These are phyloP conservation scores for Backusella psychrophila DNA, from an alignment of 192 early-diverging fungal species.

Conservation along the genomic window DNA sequence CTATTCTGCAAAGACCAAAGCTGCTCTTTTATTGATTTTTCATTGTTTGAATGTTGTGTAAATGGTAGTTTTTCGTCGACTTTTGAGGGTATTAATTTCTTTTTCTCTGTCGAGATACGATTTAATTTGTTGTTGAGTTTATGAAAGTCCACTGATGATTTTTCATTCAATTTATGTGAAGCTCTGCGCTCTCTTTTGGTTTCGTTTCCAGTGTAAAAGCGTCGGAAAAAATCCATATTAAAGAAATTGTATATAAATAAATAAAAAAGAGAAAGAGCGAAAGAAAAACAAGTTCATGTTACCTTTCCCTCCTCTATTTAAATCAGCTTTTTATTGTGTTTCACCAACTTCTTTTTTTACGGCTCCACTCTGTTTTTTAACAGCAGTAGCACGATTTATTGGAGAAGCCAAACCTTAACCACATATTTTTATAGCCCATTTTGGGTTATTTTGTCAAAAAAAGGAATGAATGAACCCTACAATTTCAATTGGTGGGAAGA, in stretches of 20 bases:
- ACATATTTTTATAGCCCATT: slow-evolving; percentile 3
- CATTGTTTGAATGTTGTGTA: background rate
- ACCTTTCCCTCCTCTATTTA: background rate
- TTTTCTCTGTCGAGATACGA: background rate
- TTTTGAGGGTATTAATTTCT: background rate
- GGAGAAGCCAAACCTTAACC: background rate
- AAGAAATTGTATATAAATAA: background rate
- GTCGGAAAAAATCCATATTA: background rate
- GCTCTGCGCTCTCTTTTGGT: background rate
- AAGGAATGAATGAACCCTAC: background rate
- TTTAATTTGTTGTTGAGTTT: background rate
- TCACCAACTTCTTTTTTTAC: slow-evolving; percentile 4
- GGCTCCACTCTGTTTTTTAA: slow-evolving; percentile 6
- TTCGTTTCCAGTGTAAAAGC: slow-evolving; percentile 1
- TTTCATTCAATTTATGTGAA: background rate
- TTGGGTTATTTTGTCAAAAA: slow-evolving; percentile 6
- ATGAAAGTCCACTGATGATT: background rate
- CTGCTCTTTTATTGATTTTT: background rate
- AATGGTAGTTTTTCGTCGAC: background rate
- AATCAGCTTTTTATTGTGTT: background rate
- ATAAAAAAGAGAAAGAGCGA: background rate
- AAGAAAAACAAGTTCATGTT: background rate
- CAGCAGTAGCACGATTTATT: background rate
- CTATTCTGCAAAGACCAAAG: background rate
- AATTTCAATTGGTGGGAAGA: background rate